Base-by-base conservation (phyloP, 1,284 basidiomycete genomes). In the Irpex sp. region DNA sequence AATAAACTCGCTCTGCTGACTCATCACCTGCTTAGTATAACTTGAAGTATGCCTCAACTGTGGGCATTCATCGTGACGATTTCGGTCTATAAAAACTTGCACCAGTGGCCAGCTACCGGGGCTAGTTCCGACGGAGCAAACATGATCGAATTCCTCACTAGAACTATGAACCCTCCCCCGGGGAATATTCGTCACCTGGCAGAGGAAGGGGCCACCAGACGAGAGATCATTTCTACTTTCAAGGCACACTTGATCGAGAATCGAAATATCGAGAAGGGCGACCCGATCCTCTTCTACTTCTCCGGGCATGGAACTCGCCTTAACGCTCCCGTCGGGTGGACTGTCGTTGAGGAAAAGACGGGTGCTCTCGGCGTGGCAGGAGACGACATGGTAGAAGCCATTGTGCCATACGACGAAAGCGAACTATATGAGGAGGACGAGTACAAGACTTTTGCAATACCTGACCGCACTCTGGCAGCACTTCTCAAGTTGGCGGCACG, bases 251-350 rank as follows among this genome's bases (percentile, higher is more conserved):
- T 68, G 11, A 65, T 67, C 36, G 15, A 62, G 31, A 68, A 68
- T 52, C n/a, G 40, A 4, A 21, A 26, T 15, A 64, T 68, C 21
- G 13, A 56, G 17, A 19, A 51, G 5, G 67, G 64, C 13, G 67
- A 67, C 44, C 36, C 57, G n/a, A 58, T 68, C 48, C 8, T 68
- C 4, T 65, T 68, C 48, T 49, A 62, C 58, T 68, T 64, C 62
- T 65, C 67, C 5, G 67, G 67, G 6, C 67, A 67, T 54, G 67
- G 67, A 1, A 62, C 58, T 37, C 66, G 62, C 13, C 21, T 15
- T 5, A 21, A 21, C 9, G 65, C 64, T n/a, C 62, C 67, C 5
- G 2, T 36, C 4, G 40, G 55, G n/a, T 64, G 62, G 65, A 13
- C 54, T 1, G 26, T 47, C 17, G 57, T 59, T 13, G 47, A 60